Base-by-base conservation (phyloP, 352 stramenopile species). In the Detonula confervacea region DNA sequence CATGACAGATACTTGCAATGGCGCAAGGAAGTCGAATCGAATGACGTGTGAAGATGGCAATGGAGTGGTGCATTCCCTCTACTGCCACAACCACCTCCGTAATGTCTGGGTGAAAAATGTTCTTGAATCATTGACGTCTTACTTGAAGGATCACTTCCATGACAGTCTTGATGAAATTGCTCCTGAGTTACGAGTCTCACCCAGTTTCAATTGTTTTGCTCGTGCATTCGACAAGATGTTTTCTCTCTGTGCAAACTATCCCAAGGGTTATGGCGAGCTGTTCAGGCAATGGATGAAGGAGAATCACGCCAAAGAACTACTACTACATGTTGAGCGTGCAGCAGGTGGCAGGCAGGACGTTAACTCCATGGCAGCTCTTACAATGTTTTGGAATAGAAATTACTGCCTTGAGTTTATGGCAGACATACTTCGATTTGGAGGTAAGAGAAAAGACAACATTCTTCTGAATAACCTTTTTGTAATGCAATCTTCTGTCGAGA, bases 1-100 rank as follows among this genome's bases (percentile, higher is more conserved):
- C 8, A 73, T 60, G 29, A 66, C 65, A 24, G 65, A 73, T 35
- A 73, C 51, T 14, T 73, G 65, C 30, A 73, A 65, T 37, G 29
- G 29, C 39, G 51, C 65, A n/a, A 5, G 20, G 24, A 63, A 65
- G 22, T 29, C 51, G 14, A 73, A 73, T 55, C 12, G 1, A 24
- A 12, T 60, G 12, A 16, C 47, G 44, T 12, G 46, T 35, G 37
- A 70, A 49, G 30, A 42, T 47, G 33, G 22, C 47, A 47, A 70
- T 27, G 46, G 24, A 14, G 16, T 11, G 47, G 39, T 42, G 25
- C 44, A 70, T 46, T 51, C n/a, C 6, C 44, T 70, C 18, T 46
- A 30, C 16, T 70, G 61, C n/a, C 47, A 59, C 12, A 57, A 70
- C 46, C 61, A 59, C 22, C 46, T 73, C n/a, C 27, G 49, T 20